Conservation (phyloP, 2,329 filamentous ascomycete species). For the Phaeosphaeriaceae sp. region DNA sequence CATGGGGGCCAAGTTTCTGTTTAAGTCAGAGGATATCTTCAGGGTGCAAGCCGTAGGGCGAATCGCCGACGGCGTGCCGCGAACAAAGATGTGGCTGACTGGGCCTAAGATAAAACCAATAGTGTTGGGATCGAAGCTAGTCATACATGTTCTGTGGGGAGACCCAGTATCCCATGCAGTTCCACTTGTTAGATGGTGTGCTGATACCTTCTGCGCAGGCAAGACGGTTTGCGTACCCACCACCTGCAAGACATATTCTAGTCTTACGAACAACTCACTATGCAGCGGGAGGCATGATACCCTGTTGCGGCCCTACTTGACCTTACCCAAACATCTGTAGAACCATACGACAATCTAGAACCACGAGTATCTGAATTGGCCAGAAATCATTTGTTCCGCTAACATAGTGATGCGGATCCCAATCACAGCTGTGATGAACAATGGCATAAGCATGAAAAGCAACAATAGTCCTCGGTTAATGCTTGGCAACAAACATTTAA, state of each 20-base stretch:
- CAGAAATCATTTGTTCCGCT: too few relatives aligned
- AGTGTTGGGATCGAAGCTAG: too few relatives aligned
- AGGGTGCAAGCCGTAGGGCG: neutral
- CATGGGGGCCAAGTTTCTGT: neutral
- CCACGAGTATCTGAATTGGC: neutral
- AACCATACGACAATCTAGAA: neutral
- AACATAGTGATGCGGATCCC: too few relatives aligned
- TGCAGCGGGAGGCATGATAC: neutral
- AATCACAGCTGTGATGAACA: neutral
- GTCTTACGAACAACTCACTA: conserved; percentile 2
- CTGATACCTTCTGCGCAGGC: neutral
- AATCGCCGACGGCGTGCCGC: neutral
- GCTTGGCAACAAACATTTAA: neutral
- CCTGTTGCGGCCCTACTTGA: neutral
- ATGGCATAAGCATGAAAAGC: too few relatives aligned
- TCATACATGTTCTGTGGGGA: neutral
- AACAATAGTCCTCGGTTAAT: too few relatives aligned
- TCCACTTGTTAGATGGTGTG: neutral
- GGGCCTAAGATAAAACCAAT: too few relatives aligned
- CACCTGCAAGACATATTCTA: conserved; percentile 1
- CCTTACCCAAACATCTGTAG: neutral
- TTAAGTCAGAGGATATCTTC: neutral
- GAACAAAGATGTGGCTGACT: neutral
- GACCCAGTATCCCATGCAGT: neutral
- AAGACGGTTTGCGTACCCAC: neutral